phyloP scores from a whole-genome alignment of 352 stramenopile genomes.

The Pythium phragmiticola region DNA sequence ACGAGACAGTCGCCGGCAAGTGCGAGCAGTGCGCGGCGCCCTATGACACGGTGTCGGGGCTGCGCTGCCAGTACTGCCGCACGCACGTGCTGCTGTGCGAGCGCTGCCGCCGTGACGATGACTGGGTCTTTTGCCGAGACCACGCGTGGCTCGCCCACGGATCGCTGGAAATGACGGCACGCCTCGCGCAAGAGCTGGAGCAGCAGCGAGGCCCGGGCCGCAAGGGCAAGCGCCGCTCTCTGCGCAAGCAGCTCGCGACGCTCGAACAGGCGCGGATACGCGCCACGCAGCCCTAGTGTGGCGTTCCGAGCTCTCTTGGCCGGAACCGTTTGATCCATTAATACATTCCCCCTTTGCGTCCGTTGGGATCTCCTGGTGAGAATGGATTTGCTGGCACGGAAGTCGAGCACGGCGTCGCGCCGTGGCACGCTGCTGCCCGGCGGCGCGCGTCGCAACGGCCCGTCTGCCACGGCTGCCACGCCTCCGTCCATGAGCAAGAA shows the following conservation, averaged over 20 bases:
- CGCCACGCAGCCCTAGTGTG: conserved; percentile 1
- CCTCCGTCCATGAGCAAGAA: background rate
- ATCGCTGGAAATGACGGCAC: conserved; percentile 27
- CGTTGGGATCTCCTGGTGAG: background rate
- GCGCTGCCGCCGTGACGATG: conserved; percentile 35
- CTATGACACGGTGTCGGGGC: conserved; percentile 63
- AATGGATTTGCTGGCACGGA: conserved; percentile 22
- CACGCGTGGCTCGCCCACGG: conserved; percentile 55
- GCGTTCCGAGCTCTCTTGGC: too few relatives aligned
- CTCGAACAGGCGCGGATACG: conserved; percentile 63
- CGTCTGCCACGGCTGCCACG: background rate
- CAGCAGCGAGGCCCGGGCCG: conserved; percentile 41
- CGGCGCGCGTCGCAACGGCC: conserved; percentile 16
- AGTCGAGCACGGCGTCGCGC: conserved; percentile 10
- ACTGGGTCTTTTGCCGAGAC: conserved; percentile 51
- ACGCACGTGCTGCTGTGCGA: conserved; percentile 78
- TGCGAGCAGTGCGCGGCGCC: conserved; percentile 59
- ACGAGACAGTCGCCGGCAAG: conserved; percentile 54
- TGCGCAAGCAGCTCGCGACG: conserved; percentile 80
- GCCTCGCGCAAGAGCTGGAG: conserved; percentile 37
- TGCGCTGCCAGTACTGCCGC: conserved; percentile 74
- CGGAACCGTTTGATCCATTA: conserved; percentile 5
- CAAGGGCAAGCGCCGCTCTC: conserved; percentile 70
- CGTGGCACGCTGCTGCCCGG: conserved; percentile 27
- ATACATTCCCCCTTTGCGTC: conserved; percentile 5